Base-by-base conservation (phyloP, 148 eudicot genomes). In the Silene latifolia region DNA sequence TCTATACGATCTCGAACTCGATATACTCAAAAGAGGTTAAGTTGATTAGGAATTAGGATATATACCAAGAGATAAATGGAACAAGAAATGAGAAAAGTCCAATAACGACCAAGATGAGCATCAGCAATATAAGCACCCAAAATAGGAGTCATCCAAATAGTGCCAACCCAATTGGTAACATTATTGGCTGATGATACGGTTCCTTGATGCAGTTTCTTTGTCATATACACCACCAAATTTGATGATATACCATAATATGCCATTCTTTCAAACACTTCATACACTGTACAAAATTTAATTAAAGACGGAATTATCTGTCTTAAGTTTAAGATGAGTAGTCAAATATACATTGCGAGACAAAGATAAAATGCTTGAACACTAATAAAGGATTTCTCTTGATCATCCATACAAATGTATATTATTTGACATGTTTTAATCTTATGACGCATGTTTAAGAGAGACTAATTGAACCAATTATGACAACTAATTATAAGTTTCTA, bases 111-210 rank as follows among this genome's bases (percentile, higher is more conserved):
- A 8, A 90, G 85, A 24, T 86, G 72, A 4, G 97, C 95, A 42
- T 92, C 97, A 6, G 97, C 97, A 15, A 92, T 21, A 70, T 92
- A 92, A 44, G 97, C 97, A 4, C 97, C 97, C 72, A 92, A 79
- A 29, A 90, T 82, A 19, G 97, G 95, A 59, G 95, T 88, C 83
- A 92, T 87, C 97, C 97, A 92, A 46, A 87, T 77, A 15, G 93
- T 90, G 18, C 97, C 97, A 12, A 82, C 93, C 97, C 95, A 92
- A 60, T 92, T 87, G 8, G 97, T 92, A 17, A 92, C 97, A 74
- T 86, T 92, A 73, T 92, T 90, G 17, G 95, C 72, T 0, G 97
- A 86, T 0, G 58, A 35, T 5, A 92, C 95, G 0, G 97, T 90
- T n/a, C 93, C 95, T 54, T 90, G 89, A 51, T 86, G 95, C 3